Base-by-base conservation (phyloP, 192 early-diverging fungal species). In the Rhizophlyctis rosea region DNA sequence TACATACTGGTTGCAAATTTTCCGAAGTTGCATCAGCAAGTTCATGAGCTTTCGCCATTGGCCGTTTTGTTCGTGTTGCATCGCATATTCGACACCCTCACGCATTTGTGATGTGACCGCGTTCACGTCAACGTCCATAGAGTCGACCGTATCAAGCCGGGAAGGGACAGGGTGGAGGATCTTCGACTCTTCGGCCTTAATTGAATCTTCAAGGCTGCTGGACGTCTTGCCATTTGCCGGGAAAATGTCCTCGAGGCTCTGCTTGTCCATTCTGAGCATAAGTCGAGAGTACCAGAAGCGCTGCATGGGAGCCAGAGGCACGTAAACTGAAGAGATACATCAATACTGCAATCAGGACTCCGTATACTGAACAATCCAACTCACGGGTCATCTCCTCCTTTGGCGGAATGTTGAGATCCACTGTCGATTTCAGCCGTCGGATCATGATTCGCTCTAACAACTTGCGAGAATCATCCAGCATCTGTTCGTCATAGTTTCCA, bases 21-120 rank as follows among this genome's bases (percentile, higher is more conserved):
- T 95, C 21, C 93, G 78, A 57, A 95, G 74, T 54, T 93, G 76
- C 82, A 95, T 88, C 50, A 94, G 61, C 9, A 77, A 28, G 52
- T 81, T 81, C 63, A 72, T 71, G 24, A 78, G 44, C 53, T 69
- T 71, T 29, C 53, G 53, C 72, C 72, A 74, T 47, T 74, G 67
- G 18, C 49, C 58, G 47, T 64, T 54, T 30, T 47, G 31, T n/a
- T n/a, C n/a, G 11, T 39, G 60, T 23, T 60, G 32, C 50, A 65
- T 48, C 11, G 69, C 49, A 44, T 61, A 54, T 47, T 71, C 56
- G 23, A 62, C 28, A 28, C 48, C 32, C 34, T 62, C 61, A 3
- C 30, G 25, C 23, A 50, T 62, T 14, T 54, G 7, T n/a, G n/a
- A n/a, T n/a, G n/a, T n/a, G n/a, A n/a, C n/a, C 7, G 39, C 39